Base-by-base conservation (phyloP, 805 yeast species). In the Metschnikowia sp. region DNA sequence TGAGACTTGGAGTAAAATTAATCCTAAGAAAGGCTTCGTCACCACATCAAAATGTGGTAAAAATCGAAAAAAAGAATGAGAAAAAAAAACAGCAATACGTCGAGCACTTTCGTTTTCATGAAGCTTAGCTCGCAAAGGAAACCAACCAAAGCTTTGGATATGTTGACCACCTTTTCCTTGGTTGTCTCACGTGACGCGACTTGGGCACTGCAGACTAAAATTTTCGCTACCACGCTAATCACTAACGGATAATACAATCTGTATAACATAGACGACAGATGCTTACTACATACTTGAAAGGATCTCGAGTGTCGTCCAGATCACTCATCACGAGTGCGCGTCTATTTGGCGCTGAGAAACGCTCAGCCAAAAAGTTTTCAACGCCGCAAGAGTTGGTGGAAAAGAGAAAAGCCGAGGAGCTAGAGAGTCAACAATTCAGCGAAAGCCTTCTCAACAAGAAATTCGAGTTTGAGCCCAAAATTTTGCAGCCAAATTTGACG, bases 301-400 rank as follows among this genome's bases (percentile, higher is more conserved):
- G 46, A 31, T 26, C 32, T 36, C 33, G 52, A 18, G 28, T 42
- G 31, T 13, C 47, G 22, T 32, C 44, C 13, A 35, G 56, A 32
- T 39, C 49, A 9, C 48, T 53, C 30, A 30, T 39, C 29, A 26
- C 44, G 12, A 42, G 42, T 33, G 9, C 39, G 10, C 40, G 54
- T 15, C 37, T 36, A 15, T 35, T 38, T 31, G 29, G 13, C 11
- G 32, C 39, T 8, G 42, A 37, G 22, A 32, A 36, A 35, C 35
- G 31, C 28, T 13, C 36, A 15, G 22, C 39, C 18, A 47, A 54
- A 40, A 53, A 55, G 34, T 63, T 60, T 40, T 50, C 53, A 35
- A 46, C 65, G 15, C 77, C 77, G 29, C 44, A 61, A 7, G 69
- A 72, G 49, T 63, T 57, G 47, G 51, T 66, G n/a, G 54, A 60